phyloP scores from a whole-genome alignment of 805 yeast genomes.

The Nakazawaea populi region DNA sequence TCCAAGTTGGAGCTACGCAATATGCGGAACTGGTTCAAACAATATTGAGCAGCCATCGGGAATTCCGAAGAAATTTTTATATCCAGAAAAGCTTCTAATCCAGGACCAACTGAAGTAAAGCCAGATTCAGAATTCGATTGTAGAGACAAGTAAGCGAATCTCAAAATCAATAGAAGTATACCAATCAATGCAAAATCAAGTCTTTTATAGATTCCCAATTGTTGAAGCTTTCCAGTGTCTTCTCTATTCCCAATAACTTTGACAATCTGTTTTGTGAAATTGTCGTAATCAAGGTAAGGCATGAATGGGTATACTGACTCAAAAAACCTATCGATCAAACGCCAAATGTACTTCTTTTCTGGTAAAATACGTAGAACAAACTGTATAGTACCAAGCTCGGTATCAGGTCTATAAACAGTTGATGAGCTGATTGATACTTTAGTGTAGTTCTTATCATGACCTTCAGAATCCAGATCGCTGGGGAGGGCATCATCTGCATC shows the following conservation, averaged over 20 bases:
- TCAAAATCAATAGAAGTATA: slow-evolving; percentile 2
- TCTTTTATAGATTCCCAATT: slow-evolving; percentile 15
- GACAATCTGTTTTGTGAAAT: slow-evolving; percentile 24
- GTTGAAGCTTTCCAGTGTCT: slow-evolving; percentile 10
- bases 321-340: slow-evolving; percentile 36
- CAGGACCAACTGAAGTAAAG: not conserved
- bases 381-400: slow-evolving; percentile 19
- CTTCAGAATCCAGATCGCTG: not conserved
- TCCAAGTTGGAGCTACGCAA: slow-evolving; percentile 35
- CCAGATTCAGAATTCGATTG: not conserved
- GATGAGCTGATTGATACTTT: not conserved
- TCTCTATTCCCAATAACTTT: slow-evolving; percentile 28
- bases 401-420: slow-evolving; percentile 10
- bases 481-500: slow-evolving; percentile 6
- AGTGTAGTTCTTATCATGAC: not conserved
- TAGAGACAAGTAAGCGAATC: slow-evolving; percentile 8
- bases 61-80: slow-evolving; percentile 28
- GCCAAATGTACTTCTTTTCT: slow-evolving; percentile 30
- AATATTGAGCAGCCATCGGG: slow-evolving; percentile 38
- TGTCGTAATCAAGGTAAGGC: slow-evolving; percentile 38
- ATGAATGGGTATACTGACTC: slow-evolving; percentile 37
- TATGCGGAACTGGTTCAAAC: slow-evolving; percentile 40
- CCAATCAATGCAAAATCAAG: slow-evolving; percentile 12
- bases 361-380: slow-evolving; percentile 33
- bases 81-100: not conserved